phyloP scores from a whole-genome alignment of 495 filamentous ascomycete species.

The Annulohypoxylon moriforme region DNA sequence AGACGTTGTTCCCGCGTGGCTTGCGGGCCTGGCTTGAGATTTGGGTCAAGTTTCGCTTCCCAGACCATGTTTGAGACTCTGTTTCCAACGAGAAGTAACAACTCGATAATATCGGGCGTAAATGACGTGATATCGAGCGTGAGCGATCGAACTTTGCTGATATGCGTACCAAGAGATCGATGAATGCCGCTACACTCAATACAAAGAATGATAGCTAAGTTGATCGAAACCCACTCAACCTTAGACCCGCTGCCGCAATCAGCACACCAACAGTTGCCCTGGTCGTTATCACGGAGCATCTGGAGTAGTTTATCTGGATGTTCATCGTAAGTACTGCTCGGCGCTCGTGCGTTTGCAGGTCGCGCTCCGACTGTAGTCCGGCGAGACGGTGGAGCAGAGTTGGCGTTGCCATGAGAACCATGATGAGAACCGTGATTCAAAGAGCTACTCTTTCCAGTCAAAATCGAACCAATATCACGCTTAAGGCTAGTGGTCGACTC shows the following conservation, averaged over 20 bases:
- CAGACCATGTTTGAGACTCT: slow-evolving; percentile 95
- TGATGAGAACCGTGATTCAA: slow-evolving; percentile 67
- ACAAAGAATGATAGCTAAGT: slow-evolving; percentile 94
- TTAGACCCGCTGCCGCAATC: slow-evolving; percentile 93
- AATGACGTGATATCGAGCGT: slow-evolving; percentile 96
- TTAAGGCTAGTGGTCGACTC: slow-evolving; percentile 68
- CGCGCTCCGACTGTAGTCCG: slow-evolving; percentile 89
- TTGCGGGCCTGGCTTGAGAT: slow-evolving; percentile 74
- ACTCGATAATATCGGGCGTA: slow-evolving; percentile 93
- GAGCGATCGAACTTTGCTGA: slow-evolving; percentile 95
- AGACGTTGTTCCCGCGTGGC: slow-evolving; percentile 90
- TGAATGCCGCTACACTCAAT: slow-evolving; percentile 99
- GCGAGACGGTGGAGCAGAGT: slow-evolving; percentile 71
- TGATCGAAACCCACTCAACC: slow-evolving; percentile 99
- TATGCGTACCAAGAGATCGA: slow-evolving; percentile 94
- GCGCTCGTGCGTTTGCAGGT: slow-evolving; percentile 75
- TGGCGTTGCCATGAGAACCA: slow-evolving; percentile 56
- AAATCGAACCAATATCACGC: slow-evolving; percentile 87
- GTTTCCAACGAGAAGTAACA: slow-evolving; percentile 93
- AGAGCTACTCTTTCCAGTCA: slow-evolving; percentile 94
- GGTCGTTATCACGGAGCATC: slow-evolving; percentile 86
- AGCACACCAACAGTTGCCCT: slow-evolving; percentile 94
- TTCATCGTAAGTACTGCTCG: slow-evolving; percentile 80
- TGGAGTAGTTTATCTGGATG: slow-evolving; percentile 83
- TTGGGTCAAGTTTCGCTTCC: slow-evolving; percentile 84